phyloP scores from a whole-genome alignment of 768 basidiomycete genomes.

The Xerocomus potaroensis region DNA sequence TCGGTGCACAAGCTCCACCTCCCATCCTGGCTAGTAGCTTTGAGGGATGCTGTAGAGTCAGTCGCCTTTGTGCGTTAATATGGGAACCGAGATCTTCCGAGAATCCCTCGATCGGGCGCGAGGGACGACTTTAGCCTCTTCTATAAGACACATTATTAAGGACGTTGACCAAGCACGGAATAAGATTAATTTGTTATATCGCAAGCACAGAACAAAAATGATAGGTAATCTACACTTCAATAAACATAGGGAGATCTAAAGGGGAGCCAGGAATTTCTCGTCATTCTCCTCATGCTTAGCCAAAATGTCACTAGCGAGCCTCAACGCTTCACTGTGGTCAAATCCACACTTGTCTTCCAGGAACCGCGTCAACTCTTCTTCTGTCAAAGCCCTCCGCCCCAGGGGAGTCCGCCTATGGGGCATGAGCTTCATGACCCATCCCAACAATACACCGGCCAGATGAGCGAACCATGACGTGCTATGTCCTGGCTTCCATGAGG shows the following conservation, averaged over 20 bases:
- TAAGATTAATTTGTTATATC: too few relatives aligned
- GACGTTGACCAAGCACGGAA: too few relatives aligned
- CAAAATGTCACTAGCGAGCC: constrained; percentile 19
- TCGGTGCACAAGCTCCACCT: too few relatives aligned
- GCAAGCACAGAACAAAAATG: too few relatives aligned
- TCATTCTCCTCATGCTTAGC: constrained; percentile 6
- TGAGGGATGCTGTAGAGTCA: too few relatives aligned
- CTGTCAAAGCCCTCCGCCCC: constrained; percentile 7
- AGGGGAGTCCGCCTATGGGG: background rate
- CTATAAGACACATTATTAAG: too few relatives aligned
- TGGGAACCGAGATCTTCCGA: too few relatives aligned
- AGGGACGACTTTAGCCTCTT: too few relatives aligned
- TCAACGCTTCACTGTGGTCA: constrained; percentile 9
- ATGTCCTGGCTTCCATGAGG: constrained; percentile 20
- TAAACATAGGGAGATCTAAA: background rate
- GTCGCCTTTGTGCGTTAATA: too few relatives aligned
- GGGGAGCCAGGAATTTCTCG: constrained; percentile 6
- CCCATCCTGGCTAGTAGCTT: too few relatives aligned
- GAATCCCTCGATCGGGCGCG: too few relatives aligned
- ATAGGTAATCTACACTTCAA: too few relatives aligned
- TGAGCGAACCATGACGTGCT: constrained; percentile 18
- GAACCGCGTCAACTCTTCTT: constrained; percentile 13
- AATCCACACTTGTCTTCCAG: constrained; percentile 17
- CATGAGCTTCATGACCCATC: constrained; percentile 14
- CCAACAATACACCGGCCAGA: constrained; percentile 18